Percentiles rank a stretch among this genome's conserved stretches.
These are phyloP conservation scores for Blastobotrys peoriensis DNA, from an alignment of 805 yeast genomes.

Conservation along the genomic window DNA sequence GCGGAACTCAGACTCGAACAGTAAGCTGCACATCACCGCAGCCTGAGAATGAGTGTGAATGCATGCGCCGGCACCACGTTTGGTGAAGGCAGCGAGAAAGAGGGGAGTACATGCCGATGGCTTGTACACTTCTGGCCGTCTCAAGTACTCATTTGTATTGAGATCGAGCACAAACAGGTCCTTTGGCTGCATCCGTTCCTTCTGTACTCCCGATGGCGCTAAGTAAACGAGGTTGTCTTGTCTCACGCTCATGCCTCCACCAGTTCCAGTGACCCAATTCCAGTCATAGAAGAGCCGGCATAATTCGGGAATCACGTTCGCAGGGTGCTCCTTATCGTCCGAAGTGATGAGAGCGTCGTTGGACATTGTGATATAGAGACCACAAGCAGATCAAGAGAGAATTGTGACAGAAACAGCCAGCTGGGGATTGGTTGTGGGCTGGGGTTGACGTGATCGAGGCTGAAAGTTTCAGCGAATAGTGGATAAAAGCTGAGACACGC, in stretches of 20 bases:
- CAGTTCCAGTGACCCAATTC: conserved; percentile 94
- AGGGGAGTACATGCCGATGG: conserved; percentile 95
- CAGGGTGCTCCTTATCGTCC: conserved; percentile 64
- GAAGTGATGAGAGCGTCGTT: conserved; percentile 28
- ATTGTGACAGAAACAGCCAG: too few relatives aligned
- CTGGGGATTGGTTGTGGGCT: too few relatives aligned
- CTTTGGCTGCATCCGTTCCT: conserved; percentile 75
- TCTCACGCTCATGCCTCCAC: conserved; percentile 85
- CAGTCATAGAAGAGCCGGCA: conserved; percentile 71
- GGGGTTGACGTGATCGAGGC: too few relatives aligned
- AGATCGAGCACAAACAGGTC: conserved; percentile 73
- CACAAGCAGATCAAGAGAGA: too few relatives aligned
- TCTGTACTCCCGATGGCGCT: conserved; percentile 96
- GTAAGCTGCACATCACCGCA: conserved; percentile 73
- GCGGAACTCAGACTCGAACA: conserved; percentile 64
- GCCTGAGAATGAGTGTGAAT: conserved; percentile 91
- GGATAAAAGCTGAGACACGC: too few relatives aligned
- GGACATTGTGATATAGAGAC: too few relatives aligned
- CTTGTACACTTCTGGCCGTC: conserved; percentile 61
- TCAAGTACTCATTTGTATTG: conserved; percentile 45
- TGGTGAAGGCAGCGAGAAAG: conserved; percentile 63
- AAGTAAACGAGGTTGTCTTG: conserved; percentile 53
- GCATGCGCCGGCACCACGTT: conserved; percentile 80
- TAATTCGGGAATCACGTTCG: conserved; percentile 74
- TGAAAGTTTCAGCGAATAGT: too few relatives aligned